Evolutionary conservation across 371 early-diverging fungal species (phyloP).

Genomic region (Mortierella sp.): DNA sequence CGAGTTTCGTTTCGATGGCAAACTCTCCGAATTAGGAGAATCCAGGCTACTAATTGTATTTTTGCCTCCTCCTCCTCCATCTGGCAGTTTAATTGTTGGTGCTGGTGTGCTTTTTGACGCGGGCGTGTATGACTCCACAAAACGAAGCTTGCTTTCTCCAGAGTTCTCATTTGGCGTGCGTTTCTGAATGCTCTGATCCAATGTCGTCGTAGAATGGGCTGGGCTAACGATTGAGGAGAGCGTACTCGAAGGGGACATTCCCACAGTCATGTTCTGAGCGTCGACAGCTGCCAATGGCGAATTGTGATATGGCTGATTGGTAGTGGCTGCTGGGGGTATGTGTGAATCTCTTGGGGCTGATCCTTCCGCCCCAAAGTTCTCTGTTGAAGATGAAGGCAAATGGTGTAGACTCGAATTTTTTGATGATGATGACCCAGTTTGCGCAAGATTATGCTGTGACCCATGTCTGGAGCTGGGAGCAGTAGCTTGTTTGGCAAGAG

Average conservation of each 20-base stretch:
- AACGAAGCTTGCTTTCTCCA: slow-evolving; percentile 21
- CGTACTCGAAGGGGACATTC: slow-evolving; percentile 30
- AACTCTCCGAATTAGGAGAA: slow-evolving; percentile 2
- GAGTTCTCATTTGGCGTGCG: slow-evolving; percentile 5
- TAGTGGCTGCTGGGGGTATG: neutral
- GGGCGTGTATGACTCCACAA: slow-evolving; percentile 7
- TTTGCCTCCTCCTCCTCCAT: neutral
- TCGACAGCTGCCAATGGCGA: slow-evolving; percentile 16
- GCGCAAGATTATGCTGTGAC: slow-evolving; percentile 15
- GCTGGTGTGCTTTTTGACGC: neutral
- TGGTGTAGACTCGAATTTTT: slow-evolving; percentile 1
- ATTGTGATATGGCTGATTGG: slow-evolving; percentile 9
- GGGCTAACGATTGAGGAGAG: slow-evolving; percentile 18
- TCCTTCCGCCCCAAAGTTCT: slow-evolving; percentile 18
- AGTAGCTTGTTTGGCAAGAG: slow-evolving; percentile 1
- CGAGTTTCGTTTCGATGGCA: slow-evolving; percentile 34
- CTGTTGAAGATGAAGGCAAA: slow-evolving; percentile 25
- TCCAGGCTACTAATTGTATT: neutral
- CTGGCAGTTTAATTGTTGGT: neutral
- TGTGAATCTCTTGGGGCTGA: slow-evolving; percentile 15
- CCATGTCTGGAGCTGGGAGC: slow-evolving; percentile 14
- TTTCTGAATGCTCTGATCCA: slow-evolving; percentile 6
- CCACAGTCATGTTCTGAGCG: slow-evolving; percentile 1
- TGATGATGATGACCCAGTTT: neutral
- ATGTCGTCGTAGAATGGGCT: slow-evolving; percentile 11